Conservation (phyloP, 1,139 yeast genomes). For the Kluyveromyces sp. region DNA sequence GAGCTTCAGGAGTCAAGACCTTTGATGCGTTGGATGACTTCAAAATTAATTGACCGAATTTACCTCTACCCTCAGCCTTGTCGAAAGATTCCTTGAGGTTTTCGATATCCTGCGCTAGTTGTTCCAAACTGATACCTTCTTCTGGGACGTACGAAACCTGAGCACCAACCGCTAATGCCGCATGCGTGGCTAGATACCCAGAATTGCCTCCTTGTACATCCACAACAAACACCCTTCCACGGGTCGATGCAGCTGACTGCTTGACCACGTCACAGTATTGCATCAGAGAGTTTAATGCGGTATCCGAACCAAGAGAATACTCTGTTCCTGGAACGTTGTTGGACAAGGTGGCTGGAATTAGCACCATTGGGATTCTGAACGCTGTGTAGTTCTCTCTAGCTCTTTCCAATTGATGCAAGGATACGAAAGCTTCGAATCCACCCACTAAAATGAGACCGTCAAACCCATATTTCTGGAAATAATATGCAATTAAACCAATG, state of each 20-base stretch:
- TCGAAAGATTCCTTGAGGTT: slow-evolving; percentile 62
- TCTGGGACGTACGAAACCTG: slow-evolving; percentile 92
- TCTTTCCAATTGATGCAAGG: slow-evolving; percentile 70
- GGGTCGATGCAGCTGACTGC: slow-evolving; percentile 89
- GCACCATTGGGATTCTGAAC: slow-evolving; percentile 87
- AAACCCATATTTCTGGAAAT: slow-evolving; percentile 76
- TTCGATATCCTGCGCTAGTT: slow-evolving; percentile 70
- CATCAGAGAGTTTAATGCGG: slow-evolving; percentile 85
- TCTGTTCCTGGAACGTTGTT: slow-evolving; percentile 98
- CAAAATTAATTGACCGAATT: slow-evolving; percentile 62
- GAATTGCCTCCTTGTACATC: slow-evolving; percentile 97
- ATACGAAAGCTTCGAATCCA: slow-evolving; percentile 88
- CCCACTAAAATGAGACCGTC: slow-evolving; percentile 88
- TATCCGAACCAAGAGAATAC: slow-evolving; percentile 87
- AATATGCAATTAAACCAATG: slow-evolving; percentile 81
- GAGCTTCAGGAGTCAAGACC: slow-evolving; percentile 57
- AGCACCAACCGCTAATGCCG: slow-evolving; percentile 89
- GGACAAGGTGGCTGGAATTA: slow-evolving; percentile 93
- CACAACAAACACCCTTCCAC: slow-evolving; percentile 91
- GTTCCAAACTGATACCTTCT: slow-evolving; percentile 64
- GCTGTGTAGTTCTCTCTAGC: slow-evolving; percentile 76
- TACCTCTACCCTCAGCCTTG: slow-evolving; percentile 70
- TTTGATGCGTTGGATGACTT: slow-evolving; percentile 65
- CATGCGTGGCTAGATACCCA: slow-evolving; percentile 84
- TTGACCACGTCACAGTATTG: slow-evolving; percentile 91